Conservation (phyloP, 768 basidiomycete genomes). For the Leucosporidium scottii region DNA sequence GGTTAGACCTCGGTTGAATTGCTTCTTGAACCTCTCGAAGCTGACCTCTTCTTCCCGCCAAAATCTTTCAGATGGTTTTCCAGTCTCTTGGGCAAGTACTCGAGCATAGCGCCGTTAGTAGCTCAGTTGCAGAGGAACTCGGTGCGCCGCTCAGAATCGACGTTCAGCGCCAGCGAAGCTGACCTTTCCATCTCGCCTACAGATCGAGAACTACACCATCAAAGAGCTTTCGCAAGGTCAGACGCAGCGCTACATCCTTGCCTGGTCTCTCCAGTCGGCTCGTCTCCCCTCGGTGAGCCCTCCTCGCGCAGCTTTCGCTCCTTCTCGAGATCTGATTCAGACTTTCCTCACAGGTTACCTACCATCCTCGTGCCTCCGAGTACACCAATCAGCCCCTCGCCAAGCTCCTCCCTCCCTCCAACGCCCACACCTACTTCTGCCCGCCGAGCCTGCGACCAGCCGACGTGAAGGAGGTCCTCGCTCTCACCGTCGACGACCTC, state of each 20-base stretch:
- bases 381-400: neutral
- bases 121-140: conserved; percentile 48
- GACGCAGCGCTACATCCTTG: conserved; percentile 86
- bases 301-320: too few relatives aligned
- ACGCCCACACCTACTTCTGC: neutral
- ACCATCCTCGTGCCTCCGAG: too few relatives aligned
- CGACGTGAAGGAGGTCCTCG: neutral
- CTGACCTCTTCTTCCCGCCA: neutral
- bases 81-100: conserved; percentile 80
- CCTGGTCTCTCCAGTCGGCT: conserved; percentile 64
- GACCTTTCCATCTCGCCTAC: neutral
- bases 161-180: neutral
- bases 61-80: conserved; percentile 73
- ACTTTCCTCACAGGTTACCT: too few relatives aligned
- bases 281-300: too few relatives aligned
- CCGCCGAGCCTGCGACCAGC: neutral
- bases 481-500: neutral
- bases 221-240: conserved; percentile 77
- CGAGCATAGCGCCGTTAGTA: conserved; percentile 62
- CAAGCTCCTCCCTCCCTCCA: conserved; percentile 1
- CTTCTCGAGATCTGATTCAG: too few relatives aligned
- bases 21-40: conserved; percentile 1
- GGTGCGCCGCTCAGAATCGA: conserved; percentile 41
- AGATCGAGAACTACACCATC: conserved; percentile 83
- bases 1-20: conserved; percentile 46